Evolutionary conservation across 2,329 filamentous ascomycete species (phyloP).

Genomic region (Chrysoporthe austroafricana): DNA sequence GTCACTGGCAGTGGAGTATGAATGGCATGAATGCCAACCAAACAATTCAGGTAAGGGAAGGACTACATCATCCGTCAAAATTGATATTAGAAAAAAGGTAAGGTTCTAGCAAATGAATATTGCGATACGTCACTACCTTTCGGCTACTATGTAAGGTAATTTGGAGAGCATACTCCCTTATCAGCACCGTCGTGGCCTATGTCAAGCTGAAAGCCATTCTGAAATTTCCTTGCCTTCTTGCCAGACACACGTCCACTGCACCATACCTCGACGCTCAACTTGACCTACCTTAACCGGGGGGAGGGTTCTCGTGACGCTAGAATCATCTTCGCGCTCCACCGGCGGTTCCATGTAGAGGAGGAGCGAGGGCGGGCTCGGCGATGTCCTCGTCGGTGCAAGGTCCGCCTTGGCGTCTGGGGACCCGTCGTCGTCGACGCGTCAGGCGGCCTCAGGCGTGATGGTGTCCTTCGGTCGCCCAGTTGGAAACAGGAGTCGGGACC

Average conservation of each 20-base stretch:
- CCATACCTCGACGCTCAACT: not conserved
- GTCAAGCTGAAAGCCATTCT: too few relatives aligned
- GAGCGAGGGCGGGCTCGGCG: not conserved
- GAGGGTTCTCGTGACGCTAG: not conserved
- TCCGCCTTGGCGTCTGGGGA: not conserved
- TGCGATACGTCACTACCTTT: not conserved
- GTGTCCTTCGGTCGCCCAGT: not conserved
- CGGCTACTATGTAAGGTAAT: too few relatives aligned
- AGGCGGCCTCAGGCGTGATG: not conserved
- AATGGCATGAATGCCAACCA: not conserved
- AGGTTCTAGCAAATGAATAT: not conserved
- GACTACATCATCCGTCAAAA: not conserved
- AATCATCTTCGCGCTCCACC: not conserved
- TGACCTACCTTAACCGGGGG: not conserved
- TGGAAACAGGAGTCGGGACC: conserved; percentile 8
- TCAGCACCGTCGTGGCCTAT: not conserved
- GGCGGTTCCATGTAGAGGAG: not conserved
- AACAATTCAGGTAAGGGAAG: not conserved
- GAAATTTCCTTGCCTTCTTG: not conserved
- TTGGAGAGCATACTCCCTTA: not conserved
- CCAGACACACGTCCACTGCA: not conserved
- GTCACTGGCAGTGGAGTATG: not conserved
- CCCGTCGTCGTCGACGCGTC: not conserved
- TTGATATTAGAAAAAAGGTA: not conserved
- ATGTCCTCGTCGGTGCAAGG: not conserved